Percentiles rank a stretch among this genome's conserved stretches.
These are phyloP conservation scores for Trichoderma pleuroti DNA, from an alignment of 2,329 filamentous ascomycete species.

Conservation along the genomic window DNA sequence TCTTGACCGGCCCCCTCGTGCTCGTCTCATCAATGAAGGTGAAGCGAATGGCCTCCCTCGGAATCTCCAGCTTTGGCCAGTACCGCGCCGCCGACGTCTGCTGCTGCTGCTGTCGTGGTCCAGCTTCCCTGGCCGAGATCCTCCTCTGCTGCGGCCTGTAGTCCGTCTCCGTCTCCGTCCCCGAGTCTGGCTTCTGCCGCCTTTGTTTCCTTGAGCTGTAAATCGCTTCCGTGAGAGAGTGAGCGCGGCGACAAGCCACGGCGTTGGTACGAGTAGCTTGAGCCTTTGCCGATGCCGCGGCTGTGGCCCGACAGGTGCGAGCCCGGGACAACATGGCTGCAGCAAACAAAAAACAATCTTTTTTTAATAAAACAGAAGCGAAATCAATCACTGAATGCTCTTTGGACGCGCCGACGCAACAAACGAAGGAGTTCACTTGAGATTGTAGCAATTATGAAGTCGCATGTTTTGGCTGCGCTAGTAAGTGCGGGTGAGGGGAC, in stretches of 20 bases:
- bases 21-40: constrained; percentile 2
- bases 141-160: neutral
- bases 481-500: neutral
- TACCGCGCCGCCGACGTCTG: constrained; percentile 7
- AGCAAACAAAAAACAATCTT: too few species aligned
- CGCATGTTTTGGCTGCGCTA: constrained; percentile 1
- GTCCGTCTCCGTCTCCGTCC: neutral
- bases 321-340: neutral
- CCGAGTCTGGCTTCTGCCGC: neutral
- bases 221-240: neutral
- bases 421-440: neutral
- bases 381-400: neutral
- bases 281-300: neutral
- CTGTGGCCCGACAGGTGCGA: neutral
- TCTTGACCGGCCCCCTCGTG: constrained; percentile 20
- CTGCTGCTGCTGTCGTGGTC: neutral
- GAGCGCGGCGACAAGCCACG: neutral
- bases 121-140: neutral
- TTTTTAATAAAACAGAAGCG: neutral
- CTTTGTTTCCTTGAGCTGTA: neutral
- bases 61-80: constrained; percentile 22
- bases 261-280: neutral
- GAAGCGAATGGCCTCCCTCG: constrained; percentile 19
- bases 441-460: neutral
- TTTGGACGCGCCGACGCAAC: neutral